phyloP scores from a whole-genome alignment of 345 rosid species.

The Moricandia moricandioides region DNA sequence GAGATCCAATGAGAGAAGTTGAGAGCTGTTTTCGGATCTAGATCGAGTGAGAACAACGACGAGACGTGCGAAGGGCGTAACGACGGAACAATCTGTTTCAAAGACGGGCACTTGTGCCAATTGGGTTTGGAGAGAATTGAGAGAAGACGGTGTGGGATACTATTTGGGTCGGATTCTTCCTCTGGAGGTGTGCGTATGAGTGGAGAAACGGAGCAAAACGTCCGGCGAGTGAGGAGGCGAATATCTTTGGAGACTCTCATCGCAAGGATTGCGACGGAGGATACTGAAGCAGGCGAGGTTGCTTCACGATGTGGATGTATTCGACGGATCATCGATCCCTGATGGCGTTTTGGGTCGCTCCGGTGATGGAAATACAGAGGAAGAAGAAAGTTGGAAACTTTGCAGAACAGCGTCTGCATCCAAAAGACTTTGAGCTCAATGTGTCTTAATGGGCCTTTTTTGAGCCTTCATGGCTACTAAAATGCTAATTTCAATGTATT shows the following conservation, averaged over 20 bases:
- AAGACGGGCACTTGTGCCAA: conserved; percentile 53
- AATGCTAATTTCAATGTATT: not conserved
- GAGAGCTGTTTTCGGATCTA: conserved; percentile 52
- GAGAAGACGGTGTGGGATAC: conserved; percentile 42
- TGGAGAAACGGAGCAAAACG: conserved; percentile 28
- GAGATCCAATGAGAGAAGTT: conserved; percentile 56
- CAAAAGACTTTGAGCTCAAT: not conserved
- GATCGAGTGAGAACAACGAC: conserved; percentile 40
- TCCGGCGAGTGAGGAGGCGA: conserved; percentile 8
- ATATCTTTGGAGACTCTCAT: conserved; percentile 35
- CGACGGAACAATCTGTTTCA: conserved; percentile 40
- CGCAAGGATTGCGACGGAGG: conserved; percentile 12
- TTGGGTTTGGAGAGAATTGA: conserved; percentile 50
- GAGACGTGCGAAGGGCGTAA: conserved; percentile 52
- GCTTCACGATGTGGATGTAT: not conserved
- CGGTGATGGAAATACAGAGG: not conserved
- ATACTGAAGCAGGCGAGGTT: not conserved
- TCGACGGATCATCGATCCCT: conserved; percentile 19
- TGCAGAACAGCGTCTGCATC: not conserved
- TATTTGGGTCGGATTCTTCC: conserved; percentile 31
- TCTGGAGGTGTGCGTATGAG: conserved; percentile 3
- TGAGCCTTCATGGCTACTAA: too few relatives aligned
- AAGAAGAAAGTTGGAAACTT: not conserved
- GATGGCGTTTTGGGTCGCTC: conserved; percentile 1
- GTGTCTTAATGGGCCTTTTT: not conserved